Conservation (phyloP, 768 basidiomycete genomes). For the Astraeus odoratus region DNA sequence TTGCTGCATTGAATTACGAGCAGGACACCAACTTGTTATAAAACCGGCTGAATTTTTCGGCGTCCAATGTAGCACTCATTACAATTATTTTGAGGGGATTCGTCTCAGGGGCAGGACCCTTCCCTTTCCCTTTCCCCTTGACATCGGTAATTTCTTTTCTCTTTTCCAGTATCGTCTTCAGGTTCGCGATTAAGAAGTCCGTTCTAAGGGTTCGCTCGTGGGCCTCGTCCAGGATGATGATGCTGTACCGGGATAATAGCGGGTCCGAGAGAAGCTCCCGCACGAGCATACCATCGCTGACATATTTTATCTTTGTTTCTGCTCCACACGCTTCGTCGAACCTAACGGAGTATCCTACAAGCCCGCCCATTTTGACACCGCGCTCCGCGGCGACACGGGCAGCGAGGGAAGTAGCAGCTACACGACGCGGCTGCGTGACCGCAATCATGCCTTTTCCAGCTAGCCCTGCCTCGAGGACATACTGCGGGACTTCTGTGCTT, state of each 20-base stretch:
- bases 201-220: conserved; percentile 95
- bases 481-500: conserved; percentile 88
- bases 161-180: conserved; percentile 71
- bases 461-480: conserved; percentile 78
- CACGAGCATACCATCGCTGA: conserved; percentile 97
- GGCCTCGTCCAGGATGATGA: conserved; percentile 92
- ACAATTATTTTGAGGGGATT: conserved; percentile 86
- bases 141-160: conserved; percentile 47
- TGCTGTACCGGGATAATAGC: conserved; percentile 72
- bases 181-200: conserved; percentile 84
- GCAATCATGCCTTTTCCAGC: conserved; percentile 71
- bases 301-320: conserved; percentile 86
- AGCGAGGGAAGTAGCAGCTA: conserved; percentile 94
- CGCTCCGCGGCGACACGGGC: conserved; percentile 84
- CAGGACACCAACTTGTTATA: conserved; percentile 60
- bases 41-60: conserved; percentile 88
- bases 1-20: background rate
- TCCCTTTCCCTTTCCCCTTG: conserved; percentile 40
- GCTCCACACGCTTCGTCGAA: conserved; percentile 78
- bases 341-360: conserved; percentile 92
- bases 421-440: conserved; percentile 90
- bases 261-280: conserved; percentile 83
- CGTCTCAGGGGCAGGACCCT: conserved; percentile 28
- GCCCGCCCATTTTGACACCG: conserved; percentile 57
- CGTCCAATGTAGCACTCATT: conserved; percentile 98